phyloP scores from a whole-genome alignment of 495 filamentous ascomycete species.

The Aspergillus bridgeri region DNA sequence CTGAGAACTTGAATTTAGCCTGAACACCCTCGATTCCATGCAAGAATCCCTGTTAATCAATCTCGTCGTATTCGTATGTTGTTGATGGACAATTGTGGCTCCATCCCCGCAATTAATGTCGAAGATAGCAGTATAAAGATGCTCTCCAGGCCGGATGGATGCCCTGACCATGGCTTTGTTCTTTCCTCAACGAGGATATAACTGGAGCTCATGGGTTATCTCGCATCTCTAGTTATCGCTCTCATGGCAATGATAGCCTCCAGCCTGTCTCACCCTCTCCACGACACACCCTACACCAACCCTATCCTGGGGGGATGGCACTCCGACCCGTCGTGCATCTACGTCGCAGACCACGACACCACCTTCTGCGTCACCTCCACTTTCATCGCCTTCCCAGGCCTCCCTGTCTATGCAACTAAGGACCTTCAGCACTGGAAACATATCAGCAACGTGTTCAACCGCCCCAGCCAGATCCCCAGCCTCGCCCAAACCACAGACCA shows the following conservation, averaged over 20 bases:
- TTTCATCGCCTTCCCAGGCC: constrained; percentile 37
- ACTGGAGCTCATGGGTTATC: neutral
- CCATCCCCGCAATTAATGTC: too few species aligned
- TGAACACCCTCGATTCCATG: too few species aligned
- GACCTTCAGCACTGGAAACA: constrained; percentile 32
- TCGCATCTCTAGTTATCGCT: neutral
- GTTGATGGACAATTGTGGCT: too few species aligned
- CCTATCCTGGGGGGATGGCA: constrained; percentile 26
- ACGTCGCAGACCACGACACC: constrained; percentile 17
- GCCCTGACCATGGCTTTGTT: too few species aligned
- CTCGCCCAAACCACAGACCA: constrained; percentile 5
- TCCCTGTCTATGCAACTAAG: constrained; percentile 35
- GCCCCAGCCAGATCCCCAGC: constrained; percentile 3
- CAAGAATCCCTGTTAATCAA: too few species aligned
- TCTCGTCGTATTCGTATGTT: too few species aligned
- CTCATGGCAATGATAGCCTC: constrained; percentile 4
- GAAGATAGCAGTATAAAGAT: too few species aligned
- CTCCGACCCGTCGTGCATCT: constrained; percentile 28
- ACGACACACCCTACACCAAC: constrained; percentile 6
- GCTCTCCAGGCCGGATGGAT: too few species aligned
- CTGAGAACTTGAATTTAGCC: too few species aligned
- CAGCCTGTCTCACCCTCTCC: neutral
- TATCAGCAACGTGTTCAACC: constrained; percentile 12
- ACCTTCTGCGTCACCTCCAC: constrained; percentile 35
- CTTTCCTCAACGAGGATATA: too few species aligned